phyloP scores from a whole-genome alignment of 1,139 yeast species.

The Sugiyamaella japonica region DNA sequence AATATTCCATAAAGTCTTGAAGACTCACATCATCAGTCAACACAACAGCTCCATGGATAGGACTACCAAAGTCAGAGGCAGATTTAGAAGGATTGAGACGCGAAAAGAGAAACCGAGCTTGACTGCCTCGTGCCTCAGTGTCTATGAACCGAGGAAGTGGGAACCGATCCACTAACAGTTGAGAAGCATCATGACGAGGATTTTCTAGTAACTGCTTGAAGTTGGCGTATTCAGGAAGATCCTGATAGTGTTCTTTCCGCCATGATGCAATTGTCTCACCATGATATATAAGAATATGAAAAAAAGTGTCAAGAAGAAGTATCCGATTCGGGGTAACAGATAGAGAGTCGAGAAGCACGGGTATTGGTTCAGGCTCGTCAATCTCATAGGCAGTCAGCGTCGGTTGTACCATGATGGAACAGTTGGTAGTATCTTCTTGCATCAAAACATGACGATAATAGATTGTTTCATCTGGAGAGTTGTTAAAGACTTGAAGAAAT shows the following conservation, averaged over 20 bases:
- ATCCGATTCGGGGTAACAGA: conserved; percentile 64
- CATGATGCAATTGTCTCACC: conserved; percentile 69
- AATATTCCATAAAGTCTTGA: conserved; percentile 63
- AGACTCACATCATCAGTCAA: conserved; percentile 71
- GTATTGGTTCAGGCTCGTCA: conserved; percentile 54
- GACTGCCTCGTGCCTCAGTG: conserved; percentile 76
- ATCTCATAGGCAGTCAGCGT: conserved; percentile 65
- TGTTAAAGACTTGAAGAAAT: conserved; percentile 67
- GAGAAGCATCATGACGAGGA: conserved; percentile 71
- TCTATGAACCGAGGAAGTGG: conserved; percentile 74
- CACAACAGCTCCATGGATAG: conserved; percentile 41
- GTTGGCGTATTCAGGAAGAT: conserved; percentile 61
- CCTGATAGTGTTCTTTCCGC: conserved; percentile 69
- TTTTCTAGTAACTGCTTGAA: conserved; percentile 60
- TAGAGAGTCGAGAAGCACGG: conserved; percentile 67
- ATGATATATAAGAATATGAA: conserved; percentile 69
- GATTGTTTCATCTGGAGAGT: conserved; percentile 78
- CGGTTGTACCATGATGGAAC: conserved; percentile 76
- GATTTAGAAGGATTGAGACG: conserved; percentile 72
- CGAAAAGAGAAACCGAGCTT: conserved; percentile 73
- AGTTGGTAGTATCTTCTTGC: conserved; percentile 66
- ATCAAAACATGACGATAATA: conserved; percentile 65
- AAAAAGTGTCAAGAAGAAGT: conserved; percentile 67
- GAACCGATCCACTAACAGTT: conserved; percentile 63
- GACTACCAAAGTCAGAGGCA: conserved; percentile 46